These are phyloP conservation scores for Ligustrum vulgare DNA, from an alignment of 257 asterid species.

Conservation along the genomic window DNA sequence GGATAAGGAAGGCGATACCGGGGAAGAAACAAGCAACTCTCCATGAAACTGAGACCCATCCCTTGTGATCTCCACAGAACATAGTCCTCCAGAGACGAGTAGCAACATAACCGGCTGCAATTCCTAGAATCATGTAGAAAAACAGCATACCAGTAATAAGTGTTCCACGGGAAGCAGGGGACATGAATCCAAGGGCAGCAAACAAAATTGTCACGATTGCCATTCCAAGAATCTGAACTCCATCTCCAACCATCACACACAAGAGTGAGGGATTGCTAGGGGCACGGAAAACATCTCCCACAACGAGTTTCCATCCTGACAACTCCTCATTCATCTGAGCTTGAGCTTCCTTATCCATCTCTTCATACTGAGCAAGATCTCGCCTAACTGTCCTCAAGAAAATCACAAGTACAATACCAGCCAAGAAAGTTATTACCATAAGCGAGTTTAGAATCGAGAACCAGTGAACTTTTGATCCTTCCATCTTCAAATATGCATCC, in stretches of 20 bases:
- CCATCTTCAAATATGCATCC: conserved; percentile 94
- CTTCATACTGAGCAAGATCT: conserved; percentile 80
- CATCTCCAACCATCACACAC: conserved; percentile 92
- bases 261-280: conserved; percentile 67
- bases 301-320: conserved; percentile 93
- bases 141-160: conserved; percentile 81
- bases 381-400: conserved; percentile 82
- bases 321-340: conserved; percentile 94
- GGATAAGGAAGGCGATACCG: conserved; percentile 64
- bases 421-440: conserved; percentile 90
- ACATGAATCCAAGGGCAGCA: conserved; percentile 93
- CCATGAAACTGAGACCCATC: conserved; percentile 90
- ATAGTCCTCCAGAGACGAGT: conserved; percentile 91
- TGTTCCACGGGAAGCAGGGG: conserved; percentile 90
- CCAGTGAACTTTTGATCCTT: conserved; percentile 95
- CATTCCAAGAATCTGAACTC: conserved; percentile 91
- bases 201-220: conserved; percentile 76
- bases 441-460: conserved; percentile 84
- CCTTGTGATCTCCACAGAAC: conserved; percentile 61
- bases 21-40: conserved; percentile 87
- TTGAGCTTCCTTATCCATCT: conserved; percentile 87
- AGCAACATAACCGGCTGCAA: conserved; percentile 81
- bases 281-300: conserved; percentile 78
- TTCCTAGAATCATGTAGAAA: conserved; percentile 79
- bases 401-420: conserved; percentile 85